Evolutionary conservation across 768 basidiomycete genomes (phyloP).

Genomic region (Lenzites betulinus): DNA sequence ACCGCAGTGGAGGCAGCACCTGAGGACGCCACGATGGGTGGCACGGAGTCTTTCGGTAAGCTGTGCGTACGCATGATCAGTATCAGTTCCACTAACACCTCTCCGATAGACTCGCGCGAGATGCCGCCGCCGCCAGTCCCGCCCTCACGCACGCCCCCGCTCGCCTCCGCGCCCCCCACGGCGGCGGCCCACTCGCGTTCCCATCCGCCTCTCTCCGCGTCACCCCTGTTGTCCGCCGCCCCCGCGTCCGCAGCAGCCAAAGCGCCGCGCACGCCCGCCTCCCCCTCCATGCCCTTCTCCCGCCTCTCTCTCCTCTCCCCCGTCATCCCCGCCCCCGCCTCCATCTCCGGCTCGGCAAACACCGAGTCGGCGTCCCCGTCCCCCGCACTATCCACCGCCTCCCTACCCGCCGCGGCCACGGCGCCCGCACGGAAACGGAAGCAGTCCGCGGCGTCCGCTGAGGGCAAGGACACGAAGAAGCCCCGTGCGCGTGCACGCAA

Average conservation of each 20-base stretch:
- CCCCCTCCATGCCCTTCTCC: slow-evolving; percentile 53
- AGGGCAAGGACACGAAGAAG: slow-evolving; percentile 6
- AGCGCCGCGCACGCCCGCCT: slow-evolving; percentile 23
- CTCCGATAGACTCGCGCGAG: slow-evolving; percentile 41
- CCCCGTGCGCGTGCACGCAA: not conserved
- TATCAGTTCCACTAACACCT: not conserved
- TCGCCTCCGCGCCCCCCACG: slow-evolving; percentile 26
- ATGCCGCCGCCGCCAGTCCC: slow-evolving; percentile 59
- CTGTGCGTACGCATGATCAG: not conserved
- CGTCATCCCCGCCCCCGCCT: slow-evolving; percentile 19
- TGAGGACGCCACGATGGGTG: slow-evolving; percentile 18
- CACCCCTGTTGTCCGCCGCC: not conserved
- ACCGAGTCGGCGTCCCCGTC: not conserved
- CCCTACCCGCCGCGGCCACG: not conserved
- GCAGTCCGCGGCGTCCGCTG: not conserved
- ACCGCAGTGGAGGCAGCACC: not conserved
- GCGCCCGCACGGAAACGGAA: slow-evolving; percentile 5
- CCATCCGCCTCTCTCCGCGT: not conserved
- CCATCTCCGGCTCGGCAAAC: slow-evolving; percentile 11
- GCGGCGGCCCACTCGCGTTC: slow-evolving; percentile 10
- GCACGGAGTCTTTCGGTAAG: slow-evolving; percentile 1
- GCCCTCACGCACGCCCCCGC: slow-evolving; percentile 44
- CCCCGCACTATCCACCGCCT: not conserved
- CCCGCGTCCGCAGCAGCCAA: not conserved
- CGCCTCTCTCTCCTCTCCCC: slow-evolving; percentile 51